Percentiles rank a stretch among this genome's conserved stretches.
Conservation (phyloP, 139 green algal genomes). For the Asterochloris sp. region DNA sequence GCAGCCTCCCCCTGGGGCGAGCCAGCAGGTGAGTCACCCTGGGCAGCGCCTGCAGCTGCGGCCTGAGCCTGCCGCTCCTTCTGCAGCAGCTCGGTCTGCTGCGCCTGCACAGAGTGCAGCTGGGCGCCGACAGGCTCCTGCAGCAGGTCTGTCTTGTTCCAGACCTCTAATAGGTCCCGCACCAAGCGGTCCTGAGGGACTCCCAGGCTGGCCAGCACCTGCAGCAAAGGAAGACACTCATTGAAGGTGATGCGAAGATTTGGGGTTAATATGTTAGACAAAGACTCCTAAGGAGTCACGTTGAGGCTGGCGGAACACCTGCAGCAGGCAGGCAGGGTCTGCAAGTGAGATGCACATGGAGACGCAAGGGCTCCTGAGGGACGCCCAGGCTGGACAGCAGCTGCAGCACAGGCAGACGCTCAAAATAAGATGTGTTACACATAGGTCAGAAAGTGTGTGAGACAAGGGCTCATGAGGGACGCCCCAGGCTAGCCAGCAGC, state of each 20-base stretch:
- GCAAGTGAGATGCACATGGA: background rate
- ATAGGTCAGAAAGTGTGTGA: too few species aligned
- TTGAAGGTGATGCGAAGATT: background rate
- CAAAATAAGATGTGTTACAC: too few species aligned
- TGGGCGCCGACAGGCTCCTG: background rate
- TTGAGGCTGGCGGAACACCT: background rate
- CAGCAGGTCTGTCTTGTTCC: slow-evolving; percentile 46
- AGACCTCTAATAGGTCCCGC: slow-evolving; percentile 31
- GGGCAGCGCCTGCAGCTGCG: background rate
- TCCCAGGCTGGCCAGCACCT: slow-evolving; percentile 35
- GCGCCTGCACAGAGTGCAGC: background rate
- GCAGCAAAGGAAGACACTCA: background rate
- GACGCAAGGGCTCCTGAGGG: too few species aligned
- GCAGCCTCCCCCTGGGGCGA: background rate
- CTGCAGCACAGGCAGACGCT: too few species aligned
- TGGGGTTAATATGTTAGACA: background rate
- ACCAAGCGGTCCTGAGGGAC: slow-evolving; percentile 28
- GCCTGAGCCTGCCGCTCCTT: background rate
- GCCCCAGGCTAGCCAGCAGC: too few species aligned
- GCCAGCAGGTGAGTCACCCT: background rate
- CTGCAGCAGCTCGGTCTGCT: too few species aligned
- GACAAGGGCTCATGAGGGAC: too few species aligned
- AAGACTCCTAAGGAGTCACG: background rate
- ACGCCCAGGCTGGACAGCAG: too few species aligned
- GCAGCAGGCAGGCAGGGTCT: background rate